Conservation (phyloP, 805 yeast genomes). For the Phaffomyces opuntiae region DNA sequence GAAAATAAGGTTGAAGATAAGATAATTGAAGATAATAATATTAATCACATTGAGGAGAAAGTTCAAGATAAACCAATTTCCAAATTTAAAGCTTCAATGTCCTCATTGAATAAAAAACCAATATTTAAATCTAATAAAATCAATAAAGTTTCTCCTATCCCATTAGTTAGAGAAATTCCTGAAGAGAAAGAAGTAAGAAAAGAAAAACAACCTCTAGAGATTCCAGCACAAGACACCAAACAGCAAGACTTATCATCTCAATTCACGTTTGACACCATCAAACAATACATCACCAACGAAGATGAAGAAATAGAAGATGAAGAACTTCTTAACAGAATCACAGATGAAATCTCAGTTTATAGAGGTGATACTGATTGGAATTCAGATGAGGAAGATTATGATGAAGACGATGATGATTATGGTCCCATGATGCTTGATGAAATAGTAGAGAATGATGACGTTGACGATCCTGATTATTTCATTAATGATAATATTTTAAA, state of each 20-base stretch:
- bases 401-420: slow-evolving; percentile 29
- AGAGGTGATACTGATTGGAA: slow-evolving; percentile 3
- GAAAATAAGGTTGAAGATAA: background rate
- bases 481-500: slow-evolving; percentile 22
- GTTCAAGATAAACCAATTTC: slow-evolving; percentile 11
- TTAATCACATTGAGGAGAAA: no score
- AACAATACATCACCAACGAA: slow-evolving; percentile 8
- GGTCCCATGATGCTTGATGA: slow-evolving; percentile 34
- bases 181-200: background rate
- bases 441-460: slow-evolving; percentile 33
- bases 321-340: slow-evolving; percentile 12
- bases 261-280: slow-evolving; percentile 11
- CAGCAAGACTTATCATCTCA: background rate
- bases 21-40: no score
- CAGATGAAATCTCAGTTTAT: slow-evolving; percentile 16
- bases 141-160: background rate
- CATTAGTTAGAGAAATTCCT: background rate
- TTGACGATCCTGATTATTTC: slow-evolving; percentile 22
- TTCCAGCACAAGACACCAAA: no score
- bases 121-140: background rate
- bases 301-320: slow-evolving; percentile 18
- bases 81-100: slow-evolving; percentile 22
- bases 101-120: background rate
- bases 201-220: background rate
- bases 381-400: slow-evolving; percentile 26